phyloP scores from a whole-genome alignment of 352 stramenopile species.

The Phytophthora tubulina region DNA sequence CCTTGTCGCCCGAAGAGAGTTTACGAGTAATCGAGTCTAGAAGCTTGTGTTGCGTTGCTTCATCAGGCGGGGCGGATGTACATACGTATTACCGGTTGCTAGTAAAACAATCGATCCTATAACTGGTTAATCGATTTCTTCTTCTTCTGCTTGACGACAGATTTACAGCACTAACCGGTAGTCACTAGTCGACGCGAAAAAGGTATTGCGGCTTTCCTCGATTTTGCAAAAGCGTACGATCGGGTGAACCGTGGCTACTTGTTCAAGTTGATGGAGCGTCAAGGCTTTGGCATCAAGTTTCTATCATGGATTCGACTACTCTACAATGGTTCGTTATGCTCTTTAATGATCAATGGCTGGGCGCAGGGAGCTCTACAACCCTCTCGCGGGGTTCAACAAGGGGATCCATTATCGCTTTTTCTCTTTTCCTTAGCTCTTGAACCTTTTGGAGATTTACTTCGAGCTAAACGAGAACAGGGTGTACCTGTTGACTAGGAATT shows the following conservation, averaged over 20 bases:
- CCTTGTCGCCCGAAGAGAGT: no score
- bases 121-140: no score
- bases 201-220: constrained; percentile 2
- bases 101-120: no score
- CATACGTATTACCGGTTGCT: no score
- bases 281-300: neutral
- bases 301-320: constrained; percentile 12
- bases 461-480: no score
- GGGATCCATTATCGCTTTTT: neutral
- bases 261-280: constrained; percentile 4
- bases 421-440: no score
- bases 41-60: no score
- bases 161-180: neutral
- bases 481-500: no score
- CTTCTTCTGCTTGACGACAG: no score
- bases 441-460: no score
- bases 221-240: constrained; percentile 19
- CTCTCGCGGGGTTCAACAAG: neutral
- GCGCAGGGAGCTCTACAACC: neutral
- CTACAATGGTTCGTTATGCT: neutral
- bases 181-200: neutral
- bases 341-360: neutral
- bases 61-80: no score
- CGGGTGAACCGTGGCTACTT: constrained; percentile 1
- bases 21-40: no score